Evolutionary conservation across 176 grass and related monocot species (phyloP).

Genomic region (Neostapfia colusana): DNA sequence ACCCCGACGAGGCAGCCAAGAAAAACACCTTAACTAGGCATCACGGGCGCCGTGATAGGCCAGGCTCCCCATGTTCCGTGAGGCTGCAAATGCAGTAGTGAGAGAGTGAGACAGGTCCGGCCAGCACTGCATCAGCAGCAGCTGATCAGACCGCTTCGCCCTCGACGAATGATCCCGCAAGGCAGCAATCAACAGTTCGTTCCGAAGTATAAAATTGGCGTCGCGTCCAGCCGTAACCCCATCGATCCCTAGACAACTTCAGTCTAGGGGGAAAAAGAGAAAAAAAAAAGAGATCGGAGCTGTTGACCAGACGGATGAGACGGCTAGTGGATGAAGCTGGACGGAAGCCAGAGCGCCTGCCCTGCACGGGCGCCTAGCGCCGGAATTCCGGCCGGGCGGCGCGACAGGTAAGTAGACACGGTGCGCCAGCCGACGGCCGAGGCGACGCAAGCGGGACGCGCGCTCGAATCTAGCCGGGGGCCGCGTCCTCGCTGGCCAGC

Average conservation of each 20-base stretch:
- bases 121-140: no score
- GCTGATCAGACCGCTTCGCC: background rate
- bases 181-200: background rate
- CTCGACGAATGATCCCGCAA: background rate
- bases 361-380: background rate
- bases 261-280: no score
- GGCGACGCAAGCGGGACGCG: conserved; percentile 6
- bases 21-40: no score
- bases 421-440: background rate
- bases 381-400: conserved; percentile 30
- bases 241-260: background rate
- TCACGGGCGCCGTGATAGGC: background rate
- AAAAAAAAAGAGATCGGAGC: background rate
- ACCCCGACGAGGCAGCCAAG: background rate
- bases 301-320: no score
- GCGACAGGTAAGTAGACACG: conserved; percentile 42
- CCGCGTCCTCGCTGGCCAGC: conserved; percentile 13
- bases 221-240: background rate
- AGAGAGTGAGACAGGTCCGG: no score
- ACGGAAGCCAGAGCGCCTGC: background rate
- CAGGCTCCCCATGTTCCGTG: background rate
- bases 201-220: background rate
- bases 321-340: no score
- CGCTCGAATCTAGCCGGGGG: conserved; percentile 44
- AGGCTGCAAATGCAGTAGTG: background rate